Conservation (phyloP, 345 rosid species). For the Salix arbutifolia region DNA sequence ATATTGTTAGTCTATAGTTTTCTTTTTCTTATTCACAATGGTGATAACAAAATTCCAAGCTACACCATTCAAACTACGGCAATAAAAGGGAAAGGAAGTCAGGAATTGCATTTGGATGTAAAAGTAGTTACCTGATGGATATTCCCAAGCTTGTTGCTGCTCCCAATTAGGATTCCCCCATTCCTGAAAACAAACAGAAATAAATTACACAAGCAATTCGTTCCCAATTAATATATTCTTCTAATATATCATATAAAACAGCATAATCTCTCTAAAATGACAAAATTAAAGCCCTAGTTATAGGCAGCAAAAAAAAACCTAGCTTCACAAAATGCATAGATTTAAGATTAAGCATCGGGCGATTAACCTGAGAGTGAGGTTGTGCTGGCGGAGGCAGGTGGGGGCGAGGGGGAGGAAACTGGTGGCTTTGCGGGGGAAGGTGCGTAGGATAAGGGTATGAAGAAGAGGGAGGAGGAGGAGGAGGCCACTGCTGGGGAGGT, state of each 20-base stretch:
- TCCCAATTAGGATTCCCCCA: constrained; percentile 65
- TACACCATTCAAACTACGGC: background rate
- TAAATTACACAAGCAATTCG: background rate
- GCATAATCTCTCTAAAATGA: too few species aligned
- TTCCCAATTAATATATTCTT: background rate
- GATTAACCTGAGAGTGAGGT: constrained; percentile 38
- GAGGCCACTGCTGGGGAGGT: constrained; percentile 51
- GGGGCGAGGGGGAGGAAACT: constrained; percentile 40
- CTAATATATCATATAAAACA: background rate
- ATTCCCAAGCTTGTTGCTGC: constrained; percentile 57
- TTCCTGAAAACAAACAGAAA: constrained; percentile 42
- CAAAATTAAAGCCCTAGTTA: too few species aligned
- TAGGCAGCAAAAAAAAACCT: background rate
- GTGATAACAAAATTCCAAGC: background rate
- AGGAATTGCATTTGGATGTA: background rate
- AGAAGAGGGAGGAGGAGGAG: constrained; percentile 30
- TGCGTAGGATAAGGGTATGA: constrained; percentile 28
- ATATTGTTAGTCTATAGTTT: background rate
- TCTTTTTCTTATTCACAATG: background rate
- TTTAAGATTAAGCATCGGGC: constrained; percentile 23
- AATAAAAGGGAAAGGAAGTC: background rate
- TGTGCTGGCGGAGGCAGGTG: constrained; percentile 21
- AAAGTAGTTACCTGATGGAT: constrained; percentile 33
- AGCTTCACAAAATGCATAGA: background rate
- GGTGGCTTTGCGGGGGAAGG: constrained; percentile 30